Base-by-base conservation (phyloP, 768 basidiomycete genomes). In the Tylopilus intermedius region DNA sequence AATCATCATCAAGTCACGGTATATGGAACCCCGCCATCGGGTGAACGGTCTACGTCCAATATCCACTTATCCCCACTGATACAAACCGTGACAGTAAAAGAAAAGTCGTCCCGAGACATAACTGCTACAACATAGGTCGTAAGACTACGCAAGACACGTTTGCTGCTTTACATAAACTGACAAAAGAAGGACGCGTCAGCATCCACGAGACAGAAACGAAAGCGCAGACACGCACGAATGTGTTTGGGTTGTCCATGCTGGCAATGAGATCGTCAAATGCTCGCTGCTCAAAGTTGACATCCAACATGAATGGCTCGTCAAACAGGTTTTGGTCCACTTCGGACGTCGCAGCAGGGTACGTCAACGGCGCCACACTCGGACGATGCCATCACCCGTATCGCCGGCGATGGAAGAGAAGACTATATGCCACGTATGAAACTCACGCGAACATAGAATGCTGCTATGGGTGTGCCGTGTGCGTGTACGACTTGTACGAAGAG, bases 391-490 rank as follows among this genome's bases (percentile, higher is more conserved):
- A 18, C 18, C 18, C 18, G 18, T 18, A 18, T 18, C 18, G 18
- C 18, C 18, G 18, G 18, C 18, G 18, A 18, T 18, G 18, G 18
- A 18, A 18, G 18, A 18, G 18, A 18, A 18, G 18, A 18, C 18
- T 18, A 18, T 18, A 18, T 3, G 9, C 3, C n/a, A 13, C 32
- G 15, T 11, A 8, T 5, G 6, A 13, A 5, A 30, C 26, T 24
- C 14, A 40, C 21, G 29, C 24, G 24, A 27, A 18, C 2, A 9
- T 58, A 93, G 92, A 93, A 69, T 94, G 92, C 68, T 95, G 92
- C 73, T 92, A 90, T 2, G 90, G 90, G 27, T 95, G 93, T 63
- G 88, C 91, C 0, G 70, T 94, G n/a, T 94, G 93, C 67, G 87
- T 94, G 8, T 90, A 94, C 69, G 90, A 18, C 18, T 18, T 18